Evolutionary conservation across 345 rosid genomes (phyloP), one percentile per base, ranked within the genome.

Genomic region (Melaleuca alternifolia): DNA sequence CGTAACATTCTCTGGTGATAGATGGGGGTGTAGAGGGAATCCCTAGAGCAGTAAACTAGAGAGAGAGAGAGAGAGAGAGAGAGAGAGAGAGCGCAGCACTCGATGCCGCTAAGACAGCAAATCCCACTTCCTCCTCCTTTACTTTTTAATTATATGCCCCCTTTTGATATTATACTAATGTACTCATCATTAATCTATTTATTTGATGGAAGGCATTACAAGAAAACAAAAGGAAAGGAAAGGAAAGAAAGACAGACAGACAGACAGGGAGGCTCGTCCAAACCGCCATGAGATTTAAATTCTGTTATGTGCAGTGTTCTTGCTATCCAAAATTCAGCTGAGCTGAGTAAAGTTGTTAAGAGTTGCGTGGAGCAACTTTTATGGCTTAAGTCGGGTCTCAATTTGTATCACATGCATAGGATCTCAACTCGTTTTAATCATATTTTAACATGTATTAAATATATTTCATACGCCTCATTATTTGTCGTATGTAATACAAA

Each of bases 1-100:
- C 92, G 93, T 91, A 91, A 91, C 93, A 92, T 95, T 94, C 95
- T 92, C 92, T 90, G 93, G 26, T 90, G 94, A 37, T 24, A 84
- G 28, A 53, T 52, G 44, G n/a, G 44, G 44, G 44, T 16, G 5
- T 83, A 48, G 76, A 50, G 86, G 86, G 86, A 94, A 94, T 94
- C 94, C 98, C 97, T 89, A 94, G 92, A 91, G 79, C 79, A 5
- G 48, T 46, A 71, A 41, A 9, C 79, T 37, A 71, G 48, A 10
- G 3, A 33, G 46, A 28, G 65, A 57, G 41, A 41, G 92, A 93
- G 86, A 57, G 41, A 41, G 92, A 93, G 86, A 93, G 86, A 83
- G 84, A 30, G 85, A 87, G 94, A 48, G 88, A 83, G 30, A 5
- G 86, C 86, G 23, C 86, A 14, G 71, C n/a, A 24, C 51, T 56